Conservation (phyloP, 2,329 filamentous ascomycete genomes). For the Raffaelea ambrosiae region DNA sequence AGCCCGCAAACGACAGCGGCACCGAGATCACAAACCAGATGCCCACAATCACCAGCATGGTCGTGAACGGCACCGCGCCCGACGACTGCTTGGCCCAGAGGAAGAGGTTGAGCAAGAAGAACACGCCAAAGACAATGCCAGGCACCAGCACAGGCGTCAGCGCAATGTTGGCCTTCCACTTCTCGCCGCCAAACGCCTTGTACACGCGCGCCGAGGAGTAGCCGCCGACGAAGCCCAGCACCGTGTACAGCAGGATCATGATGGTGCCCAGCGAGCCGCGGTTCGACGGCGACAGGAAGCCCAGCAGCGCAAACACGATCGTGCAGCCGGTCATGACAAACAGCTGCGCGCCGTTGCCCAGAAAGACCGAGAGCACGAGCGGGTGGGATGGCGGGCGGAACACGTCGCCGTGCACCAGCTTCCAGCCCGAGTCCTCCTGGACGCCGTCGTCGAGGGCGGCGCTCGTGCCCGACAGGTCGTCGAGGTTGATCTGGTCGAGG, state of each 20-base stretch:
- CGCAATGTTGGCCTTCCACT: conserved; percentile 89
- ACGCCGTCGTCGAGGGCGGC: conserved; percentile 86
- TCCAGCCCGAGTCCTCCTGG: conserved; percentile 97
- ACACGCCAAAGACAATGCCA: conserved; percentile 73
- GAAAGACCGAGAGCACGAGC: conserved; percentile 74
- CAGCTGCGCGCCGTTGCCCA: conserved; percentile 90
- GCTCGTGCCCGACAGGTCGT: conserved; percentile 75
- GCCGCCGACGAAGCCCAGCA: conserved; percentile 87
- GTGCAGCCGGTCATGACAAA: conserved; percentile 97
- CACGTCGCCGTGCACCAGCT: conserved; percentile 93
- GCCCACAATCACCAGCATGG: conserved; percentile 84
- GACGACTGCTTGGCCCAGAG: conserved; percentile 90
- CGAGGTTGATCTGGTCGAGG: conserved; percentile 80
- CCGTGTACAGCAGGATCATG: conserved; percentile 85
- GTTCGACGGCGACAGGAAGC: conserved; percentile 92
- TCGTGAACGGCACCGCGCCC: conserved; percentile 90
- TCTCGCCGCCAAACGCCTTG: conserved; percentile 85
- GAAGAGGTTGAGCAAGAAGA: conserved; percentile 94
- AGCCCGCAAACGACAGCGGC: conserved; percentile 80
- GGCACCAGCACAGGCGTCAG: conserved; percentile 82
- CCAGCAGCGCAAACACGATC: conserved; percentile 85
- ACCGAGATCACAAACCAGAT: conserved; percentile 98
- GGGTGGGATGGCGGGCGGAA: conserved; percentile 82
- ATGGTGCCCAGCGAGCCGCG: conserved; percentile 89
- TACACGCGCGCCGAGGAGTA: conserved; percentile 87